Percentiles rank a stretch among this genome's conserved stretches.
Conservation (phyloP, 805 yeast genomes). For the Starmerella potacharoeniae region DNA sequence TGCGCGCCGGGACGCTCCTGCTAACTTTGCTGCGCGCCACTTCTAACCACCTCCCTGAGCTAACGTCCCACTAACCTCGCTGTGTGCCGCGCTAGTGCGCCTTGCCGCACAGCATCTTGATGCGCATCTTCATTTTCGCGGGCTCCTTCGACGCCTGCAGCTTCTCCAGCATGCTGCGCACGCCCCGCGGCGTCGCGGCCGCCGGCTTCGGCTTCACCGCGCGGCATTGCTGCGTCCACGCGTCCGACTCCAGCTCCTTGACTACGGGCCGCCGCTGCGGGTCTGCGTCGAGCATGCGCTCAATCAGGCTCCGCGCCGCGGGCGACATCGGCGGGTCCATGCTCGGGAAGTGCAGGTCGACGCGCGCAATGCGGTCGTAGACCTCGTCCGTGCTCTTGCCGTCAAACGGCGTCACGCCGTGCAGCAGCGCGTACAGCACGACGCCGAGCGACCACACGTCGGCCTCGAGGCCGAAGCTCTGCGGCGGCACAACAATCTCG, state of each 20-base stretch:
- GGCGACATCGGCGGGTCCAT: conserved; percentile 42
- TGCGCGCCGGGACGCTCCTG: too few species aligned
- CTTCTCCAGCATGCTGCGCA: not conserved
- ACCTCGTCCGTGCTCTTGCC: conserved; percentile 81
- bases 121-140: not conserved
- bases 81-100: not conserved
- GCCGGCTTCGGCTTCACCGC: not conserved
- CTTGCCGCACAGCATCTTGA: not conserved
- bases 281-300: conserved; percentile 50
- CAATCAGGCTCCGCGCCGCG: conserved; percentile 59
- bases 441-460: conserved; percentile 98
- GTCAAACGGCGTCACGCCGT: conserved; percentile 94
- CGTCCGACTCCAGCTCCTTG: conserved; percentile 39
- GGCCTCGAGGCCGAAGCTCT: conserved; percentile 85
- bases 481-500: conserved; percentile 57
- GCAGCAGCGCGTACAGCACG: conserved; percentile 78
- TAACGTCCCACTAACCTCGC: too few species aligned
- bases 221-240: not conserved
- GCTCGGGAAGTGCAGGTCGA: conserved; percentile 68
- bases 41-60: too few species aligned
- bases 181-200: not conserved
- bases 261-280: conserved; percentile 72
- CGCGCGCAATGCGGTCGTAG: conserved; percentile 73
- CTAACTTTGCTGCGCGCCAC: too few species aligned
- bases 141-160: not conserved